Conservation (phyloP, 2,329 filamentous ascomycete species). For the Bipolaris bicolor region DNA sequence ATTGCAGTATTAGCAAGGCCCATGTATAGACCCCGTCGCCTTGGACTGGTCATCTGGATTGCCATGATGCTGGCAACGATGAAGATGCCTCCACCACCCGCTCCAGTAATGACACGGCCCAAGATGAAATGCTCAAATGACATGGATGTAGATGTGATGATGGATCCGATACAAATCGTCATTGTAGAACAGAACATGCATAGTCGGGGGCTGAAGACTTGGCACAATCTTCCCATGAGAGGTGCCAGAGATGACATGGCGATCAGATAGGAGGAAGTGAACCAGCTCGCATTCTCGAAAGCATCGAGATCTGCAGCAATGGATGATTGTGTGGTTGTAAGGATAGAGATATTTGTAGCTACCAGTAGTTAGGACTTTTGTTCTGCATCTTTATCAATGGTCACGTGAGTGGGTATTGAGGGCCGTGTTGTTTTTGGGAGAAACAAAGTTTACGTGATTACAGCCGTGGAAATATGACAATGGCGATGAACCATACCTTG, state of each 20-base stretch:
- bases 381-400: background rate
- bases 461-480: background rate
- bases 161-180: conserved; percentile 65
- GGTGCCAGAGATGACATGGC: conserved; percentile 65
- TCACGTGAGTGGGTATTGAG: conserved; percentile 1
- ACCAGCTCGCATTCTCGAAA: conserved; percentile 77
- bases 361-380: background rate
- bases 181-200: conserved; percentile 69
- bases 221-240: conserved; percentile 72
- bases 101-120: conserved; percentile 71
- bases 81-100: conserved; percentile 74
- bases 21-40: conserved; percentile 73
- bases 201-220: conserved; percentile 72
- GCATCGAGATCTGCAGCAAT: conserved; percentile 78
- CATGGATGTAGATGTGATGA: conserved; percentile 67
- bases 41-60: conserved; percentile 72
- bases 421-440: background rate
- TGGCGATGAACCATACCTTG: conserved; percentile 55
- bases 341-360: conserved; percentile 76
- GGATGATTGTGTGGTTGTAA: conserved; percentile 78
- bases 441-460: background rate
- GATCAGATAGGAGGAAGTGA: conserved; percentile 75
- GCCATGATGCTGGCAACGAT: conserved; percentile 76
- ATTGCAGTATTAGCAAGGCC: conserved; percentile 76
- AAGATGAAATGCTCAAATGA: conserved; percentile 69